Percentiles rank a stretch among this genome's conserved stretches.
Conservation (phyloP, 495 filamentous ascomycete genomes). For the Chaetomium cochliodes region DNA sequence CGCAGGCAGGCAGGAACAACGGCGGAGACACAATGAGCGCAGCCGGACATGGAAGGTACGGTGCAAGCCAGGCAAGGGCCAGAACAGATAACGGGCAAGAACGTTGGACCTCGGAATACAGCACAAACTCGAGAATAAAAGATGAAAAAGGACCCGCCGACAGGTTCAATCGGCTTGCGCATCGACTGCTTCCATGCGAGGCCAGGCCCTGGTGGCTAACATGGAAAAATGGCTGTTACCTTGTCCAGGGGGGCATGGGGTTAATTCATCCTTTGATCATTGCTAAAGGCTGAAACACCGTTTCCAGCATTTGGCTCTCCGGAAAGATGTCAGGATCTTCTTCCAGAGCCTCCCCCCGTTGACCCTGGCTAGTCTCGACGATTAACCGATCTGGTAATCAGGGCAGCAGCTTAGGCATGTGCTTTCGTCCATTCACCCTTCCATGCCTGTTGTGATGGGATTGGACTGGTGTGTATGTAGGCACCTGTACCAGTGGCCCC, state of each 20-base stretch:
- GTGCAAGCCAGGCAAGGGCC: slow-evolving; percentile 5
- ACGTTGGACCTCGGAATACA: not conserved
- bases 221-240: slow-evolving; percentile 38
- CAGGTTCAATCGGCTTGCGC: slow-evolving; percentile 17
- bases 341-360: slow-evolving; percentile 30
- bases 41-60: slow-evolving; percentile 39
- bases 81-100: not conserved
- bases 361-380: slow-evolving; percentile 20
- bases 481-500: not conserved
- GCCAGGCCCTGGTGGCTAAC: slow-evolving; percentile 31
- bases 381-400: slow-evolving; percentile 39
- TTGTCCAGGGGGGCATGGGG: slow-evolving; percentile 30
- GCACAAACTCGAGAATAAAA: slow-evolving; percentile 15
- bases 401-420: slow-evolving; percentile 14
- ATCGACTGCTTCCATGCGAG: slow-evolving; percentile 19
- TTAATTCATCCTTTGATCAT: slow-evolving; percentile 43
- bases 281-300: slow-evolving; percentile 43
- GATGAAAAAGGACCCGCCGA: not conserved
- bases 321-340: slow-evolving; percentile 36
- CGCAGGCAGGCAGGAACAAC: slow-evolving; percentile 24
- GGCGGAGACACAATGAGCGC: slow-evolving; percentile 35
- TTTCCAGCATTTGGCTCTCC: slow-evolving; percentile 34
- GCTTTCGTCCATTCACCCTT: slow-evolving; percentile 16
- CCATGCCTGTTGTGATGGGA: slow-evolving; percentile 15
- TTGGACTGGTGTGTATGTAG: not conserved